Evolutionary conservation across 2,329 filamentous ascomycete species (phyloP), one percentile per base, ranked within the genome.

Genomic region (Achaetomium macrosporum): DNA sequence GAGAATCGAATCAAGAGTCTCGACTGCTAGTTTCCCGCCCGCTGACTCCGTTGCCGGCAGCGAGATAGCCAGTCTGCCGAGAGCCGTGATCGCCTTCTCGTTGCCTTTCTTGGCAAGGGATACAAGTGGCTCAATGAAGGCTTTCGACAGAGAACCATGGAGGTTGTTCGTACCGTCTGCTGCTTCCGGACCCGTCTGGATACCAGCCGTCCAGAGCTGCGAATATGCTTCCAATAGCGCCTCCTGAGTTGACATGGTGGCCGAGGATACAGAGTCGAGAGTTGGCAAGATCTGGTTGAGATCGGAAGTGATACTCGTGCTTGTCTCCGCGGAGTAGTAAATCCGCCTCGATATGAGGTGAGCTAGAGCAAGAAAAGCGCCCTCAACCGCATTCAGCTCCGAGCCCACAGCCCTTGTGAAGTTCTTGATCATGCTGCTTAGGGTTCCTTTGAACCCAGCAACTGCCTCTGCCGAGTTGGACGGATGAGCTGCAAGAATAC

Each of bases 61-160:
- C 1, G 85, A 79, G 48, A 89, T 79, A 0, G 87, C 83, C 3
- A 97, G 72, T 44, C 87, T 79, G 0, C 93, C 93, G 5, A 97
- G 74, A 2, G 88, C 83, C n/a, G 81, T 69, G 46, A 96, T 92
- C 0, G 92, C 87, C 52, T 79, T 84, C 63, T 95, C 91, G 52
- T 88, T 88, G 9, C 90, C 87, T 53, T 87, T 83, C 65, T 90
- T 93, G 10, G 88, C 85, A 55, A 85, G 81, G 1, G 77, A 73
- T 6, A 81, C 75, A 0, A 96, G 72, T 7, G 82, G 79, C 16
- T 84, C 76, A 20, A 84, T 74, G 13, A 90, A 72, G 1, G 75
- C 67, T 29, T 66, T 68, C 4, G 71, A 61, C 29, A 66, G 59
- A 5, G 64, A 59, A 6, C 61, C 56, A 1, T 50, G 57, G 25